Evolutionary conservation across 1,139 yeast genomes (phyloP).

Genomic region (Debaryomyces coudertii): DNA sequence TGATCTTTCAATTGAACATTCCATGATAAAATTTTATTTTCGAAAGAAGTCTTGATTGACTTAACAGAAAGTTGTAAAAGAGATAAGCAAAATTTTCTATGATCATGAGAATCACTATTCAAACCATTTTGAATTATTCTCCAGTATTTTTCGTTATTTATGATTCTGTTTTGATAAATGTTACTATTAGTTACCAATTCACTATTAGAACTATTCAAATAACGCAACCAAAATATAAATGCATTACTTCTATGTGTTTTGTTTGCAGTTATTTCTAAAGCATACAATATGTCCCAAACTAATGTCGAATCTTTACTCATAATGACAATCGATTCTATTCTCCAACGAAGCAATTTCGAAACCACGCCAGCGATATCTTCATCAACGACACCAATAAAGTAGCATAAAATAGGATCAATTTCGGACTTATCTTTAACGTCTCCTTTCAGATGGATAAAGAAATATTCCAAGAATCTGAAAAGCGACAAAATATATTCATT

Average conservation of each 20-base stretch:
- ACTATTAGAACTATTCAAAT: constrained; percentile 31
- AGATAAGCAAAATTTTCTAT: constrained; percentile 71
- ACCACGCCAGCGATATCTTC: constrained; percentile 35
- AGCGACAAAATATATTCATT: constrained; percentile 10
- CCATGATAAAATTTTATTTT: constrained; percentile 54
- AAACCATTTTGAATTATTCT: constrained; percentile 57
- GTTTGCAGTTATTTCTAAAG: constrained; percentile 30
- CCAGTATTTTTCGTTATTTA: constrained; percentile 60
- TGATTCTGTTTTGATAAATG: constrained; percentile 32
- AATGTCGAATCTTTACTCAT: constrained; percentile 24
- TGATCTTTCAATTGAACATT: constrained; percentile 26
- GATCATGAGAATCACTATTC: constrained; percentile 63
- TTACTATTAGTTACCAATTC: constrained; percentile 18
- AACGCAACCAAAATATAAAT: constrained; percentile 59
- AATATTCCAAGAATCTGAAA: constrained; percentile 21
- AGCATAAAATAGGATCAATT: constrained; percentile 31
- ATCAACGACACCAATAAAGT: constrained; percentile 36
- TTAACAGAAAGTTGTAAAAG: constrained; percentile 66
- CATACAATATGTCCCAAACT: constrained; percentile 52
- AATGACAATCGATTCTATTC: constrained; percentile 35
- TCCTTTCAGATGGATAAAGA: constrained; percentile 21
- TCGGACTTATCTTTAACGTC: constrained; percentile 42
- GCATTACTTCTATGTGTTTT: constrained; percentile 46
- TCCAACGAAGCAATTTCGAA: constrained; percentile 53
- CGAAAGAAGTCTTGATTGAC: constrained; percentile 40